Base-by-base conservation (phyloP, 768 basidiomycete genomes). In the Rhodotorula diobovata region DNA sequence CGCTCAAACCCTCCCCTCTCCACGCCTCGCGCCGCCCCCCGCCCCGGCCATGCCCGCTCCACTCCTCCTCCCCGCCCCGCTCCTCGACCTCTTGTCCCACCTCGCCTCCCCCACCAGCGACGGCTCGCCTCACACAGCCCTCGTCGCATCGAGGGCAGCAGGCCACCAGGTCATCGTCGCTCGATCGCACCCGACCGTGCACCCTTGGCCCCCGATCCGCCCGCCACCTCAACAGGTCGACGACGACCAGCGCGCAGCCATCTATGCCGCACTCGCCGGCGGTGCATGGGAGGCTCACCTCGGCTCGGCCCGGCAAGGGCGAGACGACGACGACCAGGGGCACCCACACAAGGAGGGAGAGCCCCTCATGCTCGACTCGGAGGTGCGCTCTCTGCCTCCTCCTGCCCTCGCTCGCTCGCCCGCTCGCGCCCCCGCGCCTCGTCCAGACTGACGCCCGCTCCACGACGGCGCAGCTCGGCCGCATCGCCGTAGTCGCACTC, bases 401-500 rank as follows among this genome's bases (percentile, higher is more conserved):
- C 43, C 8, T 45, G 8, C 15, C 3, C 56, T 48, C 32, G n/a
- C n/a, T n/a, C n/a, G n/a, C 37, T 63, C 14, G 34, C 35, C 25
- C 58, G 3, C 25, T 6, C 39, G 15, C n/a, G 20, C 56, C 28
- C 20, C 35, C 30, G 21, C 5, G 30, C 39, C 10, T 43, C 23
- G n/a, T 20, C 28, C n/a, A n/a, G n/a, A n/a, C n/a, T n/a, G n/a
- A n/a, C n/a, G n/a, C n/a, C n/a, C n/a, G 11, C 50, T 15, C 39
- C 12, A n/a, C n/a, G n/a, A n/a, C n/a, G n/a, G n/a, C n/a, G 18
- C 60, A 75, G 73, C 63, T 68, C 37, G 73, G 73, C 11, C 63
- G 70, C 28, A 66, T 75, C 37, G 23, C 61, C 30, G 53, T 66
- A 30, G 30, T 60, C 21, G 32, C 28, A 0, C 50, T 63, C 11